Evolutionary conservation across 1,284 basidiomycete genomes (phyloP), one percentile per base, ranked within the genome.

Genomic region (Cryptococcus sp.): DNA sequence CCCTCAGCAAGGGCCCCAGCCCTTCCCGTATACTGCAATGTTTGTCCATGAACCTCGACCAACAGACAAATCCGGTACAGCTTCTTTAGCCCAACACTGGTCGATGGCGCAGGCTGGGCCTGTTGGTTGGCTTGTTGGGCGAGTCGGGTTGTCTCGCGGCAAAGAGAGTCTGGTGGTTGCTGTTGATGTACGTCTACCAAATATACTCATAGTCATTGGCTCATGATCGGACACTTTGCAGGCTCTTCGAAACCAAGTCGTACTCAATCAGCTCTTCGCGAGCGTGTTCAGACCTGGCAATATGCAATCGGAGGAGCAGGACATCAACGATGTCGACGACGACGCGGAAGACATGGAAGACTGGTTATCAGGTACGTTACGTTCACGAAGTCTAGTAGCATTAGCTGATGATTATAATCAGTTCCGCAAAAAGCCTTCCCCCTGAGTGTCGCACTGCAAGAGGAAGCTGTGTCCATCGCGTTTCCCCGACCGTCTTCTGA

Each of bases 51-150:
- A 50, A 22, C 17, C 22, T 31, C 35, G 25, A 23, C 1, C 2
- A 10, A 10, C n/a, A 15, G 23, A 50, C 35, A 15, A 44, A 20
- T 3, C n/a, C 17, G 45, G 41, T 15, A 38, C 20, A 38, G 40
- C 31, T 17, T 41, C 23, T 1, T 38, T 69, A 11, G 65, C 61
- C 7, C 75, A 77, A 61, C 62, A 68, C 35, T 76, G 73, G 74
- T 66, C 66, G 3, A 68, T 74, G 38, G 65, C 62, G 3, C 58
- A 59, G 13, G 70, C 73, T 5, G 73, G 75, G 2, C 72, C 73
- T 1, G 67, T 66, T 8, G 75, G 69, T 13, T 74, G 65, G 47
- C 61, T 77, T 2, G 56, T 77, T 3, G 71, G 71, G 7, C 60
- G 73, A 10, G 49, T 73, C 7, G 72, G 65, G 1, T 23, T 71